Conservation (phyloP, 305 asterid species). For the Plantago lanceolata region DNA sequence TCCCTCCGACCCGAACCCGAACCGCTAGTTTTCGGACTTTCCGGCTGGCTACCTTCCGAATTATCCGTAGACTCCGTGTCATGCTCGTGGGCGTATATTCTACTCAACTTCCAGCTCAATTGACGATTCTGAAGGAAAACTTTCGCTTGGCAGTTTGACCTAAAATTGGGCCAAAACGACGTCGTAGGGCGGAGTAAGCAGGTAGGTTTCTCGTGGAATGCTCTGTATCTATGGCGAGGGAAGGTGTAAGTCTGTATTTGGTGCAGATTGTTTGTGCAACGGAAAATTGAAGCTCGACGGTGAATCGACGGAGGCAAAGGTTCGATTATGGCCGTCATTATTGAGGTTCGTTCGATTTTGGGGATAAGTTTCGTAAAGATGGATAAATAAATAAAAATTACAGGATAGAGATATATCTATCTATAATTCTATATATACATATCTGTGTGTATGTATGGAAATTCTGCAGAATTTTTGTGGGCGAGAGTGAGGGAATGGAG, state of each 20-base stretch:
- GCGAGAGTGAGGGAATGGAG: background rate
- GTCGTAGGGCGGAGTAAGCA: conserved; percentile 26
- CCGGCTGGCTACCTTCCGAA: conserved; percentile 44
- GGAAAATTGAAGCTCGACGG: conserved; percentile 47
- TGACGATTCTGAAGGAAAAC: conserved; percentile 27
- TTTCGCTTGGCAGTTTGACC: conserved; percentile 37
- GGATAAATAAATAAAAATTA: background rate
- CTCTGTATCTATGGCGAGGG: conserved; percentile 42
- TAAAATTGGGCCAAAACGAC: conserved; percentile 41
- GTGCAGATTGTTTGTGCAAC: conserved; percentile 30
- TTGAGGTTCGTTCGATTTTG: background rate
- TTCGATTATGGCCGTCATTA: conserved; percentile 47
- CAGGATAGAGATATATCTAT: background rate
- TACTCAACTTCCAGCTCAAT: conserved; percentile 33
- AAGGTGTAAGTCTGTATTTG: conserved; percentile 33
- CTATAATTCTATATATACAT: background rate
- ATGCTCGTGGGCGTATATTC: conserved; percentile 63
- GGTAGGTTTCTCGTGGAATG: conserved; percentile 31
- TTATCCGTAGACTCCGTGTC: conserved; percentile 71
- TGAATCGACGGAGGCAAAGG: conserved; percentile 31
- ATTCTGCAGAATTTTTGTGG: background rate
- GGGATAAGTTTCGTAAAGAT: background rate
- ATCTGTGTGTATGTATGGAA: background rate
- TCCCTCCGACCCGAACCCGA: conserved; percentile 60
- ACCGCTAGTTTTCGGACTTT: conserved; percentile 39